phyloP scores from a whole-genome alignment of 2,329 filamentous ascomycete species.

The Fusarium succisae region DNA sequence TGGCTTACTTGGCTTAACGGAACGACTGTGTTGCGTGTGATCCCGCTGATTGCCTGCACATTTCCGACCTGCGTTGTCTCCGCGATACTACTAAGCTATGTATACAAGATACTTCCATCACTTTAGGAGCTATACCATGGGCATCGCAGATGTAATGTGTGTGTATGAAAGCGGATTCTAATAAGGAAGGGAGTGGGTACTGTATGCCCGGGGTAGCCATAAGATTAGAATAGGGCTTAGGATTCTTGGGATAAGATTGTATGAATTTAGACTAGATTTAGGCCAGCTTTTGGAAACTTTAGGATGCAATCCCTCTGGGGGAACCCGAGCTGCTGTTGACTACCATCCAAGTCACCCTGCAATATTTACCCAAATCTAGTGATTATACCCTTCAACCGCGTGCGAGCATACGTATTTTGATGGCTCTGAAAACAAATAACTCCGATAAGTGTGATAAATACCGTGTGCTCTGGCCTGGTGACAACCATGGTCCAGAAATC shows the following conservation, averaged over 20 bases:
- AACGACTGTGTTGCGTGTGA: too few relatives aligned
- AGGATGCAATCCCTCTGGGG: background rate
- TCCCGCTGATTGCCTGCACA: too few relatives aligned
- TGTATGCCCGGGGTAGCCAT: background rate
- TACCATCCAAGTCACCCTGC: background rate
- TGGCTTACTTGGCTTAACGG: too few relatives aligned
- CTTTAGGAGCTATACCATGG: too few relatives aligned
- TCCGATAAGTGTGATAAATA: background rate
- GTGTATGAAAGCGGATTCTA: background rate
- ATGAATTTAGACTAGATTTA: too few relatives aligned
- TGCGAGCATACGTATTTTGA: background rate
- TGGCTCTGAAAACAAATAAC: background rate
- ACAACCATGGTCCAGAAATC: background rate
- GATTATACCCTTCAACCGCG: background rate
- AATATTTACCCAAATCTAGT: background rate
- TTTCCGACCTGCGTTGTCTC: too few relatives aligned
- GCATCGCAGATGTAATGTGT: too few relatives aligned
- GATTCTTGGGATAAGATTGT: accelerated
- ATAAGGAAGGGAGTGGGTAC: too few relatives aligned
- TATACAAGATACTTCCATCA: too few relatives aligned
- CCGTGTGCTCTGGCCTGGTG: background rate
- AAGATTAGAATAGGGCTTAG: background rate
- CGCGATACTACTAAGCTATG: too few relatives aligned
- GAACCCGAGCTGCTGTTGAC: background rate
- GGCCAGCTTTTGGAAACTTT: background rate